Base-by-base conservation (phyloP, 805 yeast species). In the Metschnikowia lachancei region DNA sequence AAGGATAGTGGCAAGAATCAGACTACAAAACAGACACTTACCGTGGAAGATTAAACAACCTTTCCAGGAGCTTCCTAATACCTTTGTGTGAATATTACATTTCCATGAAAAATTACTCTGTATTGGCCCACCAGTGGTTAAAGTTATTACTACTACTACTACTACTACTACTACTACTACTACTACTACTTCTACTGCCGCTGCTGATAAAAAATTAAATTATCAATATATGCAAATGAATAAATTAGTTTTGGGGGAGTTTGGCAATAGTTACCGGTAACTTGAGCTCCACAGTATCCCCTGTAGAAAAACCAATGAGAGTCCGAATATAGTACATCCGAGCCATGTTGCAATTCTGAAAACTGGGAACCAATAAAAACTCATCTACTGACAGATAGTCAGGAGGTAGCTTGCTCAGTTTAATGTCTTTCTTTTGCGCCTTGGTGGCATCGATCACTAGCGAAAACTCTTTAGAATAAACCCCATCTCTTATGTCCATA, bases 341-440 rank as follows among this genome's bases (percentile, higher is more conserved):
- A 3, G 71, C 64, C 37, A 66, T 33, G 35, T 58, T 55, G 45
- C 75, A 70, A 13, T 54, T 53, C 51, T 70, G 75, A 54, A 70
- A 70, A 37, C 65, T 70, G 3, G 75, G 75, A 14, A 69, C 61
- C 28, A 70, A 51, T 43, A 65, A 60, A 41, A 66, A 68, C 11
- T 67, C 62, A 17, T 56, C 54, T 9, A 55, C 56, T 11, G 56
- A 43, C 17, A 46, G 41, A 39, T 55, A 55, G 20, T 35, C 45
- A 4, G 39, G 24, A 4, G 22, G 53, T 40, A 22, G 49, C 16
- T 40, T 28, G 10, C 31, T 45, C 11, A 16, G 35, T n/a, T 17
- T 53, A 31, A 13, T 43, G 43, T 41, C 41, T 53, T 46, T 51
- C 36, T 53, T 53, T 41, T 49, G 54, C 2, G 64, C 64, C 26